A percentile compares a stretch with the other conserved stretches of the same genome.
Evolutionary conservation across 768 basidiomycete species (phyloP).

Genomic region (Porphyrellus cyaneotinctus): DNA sequence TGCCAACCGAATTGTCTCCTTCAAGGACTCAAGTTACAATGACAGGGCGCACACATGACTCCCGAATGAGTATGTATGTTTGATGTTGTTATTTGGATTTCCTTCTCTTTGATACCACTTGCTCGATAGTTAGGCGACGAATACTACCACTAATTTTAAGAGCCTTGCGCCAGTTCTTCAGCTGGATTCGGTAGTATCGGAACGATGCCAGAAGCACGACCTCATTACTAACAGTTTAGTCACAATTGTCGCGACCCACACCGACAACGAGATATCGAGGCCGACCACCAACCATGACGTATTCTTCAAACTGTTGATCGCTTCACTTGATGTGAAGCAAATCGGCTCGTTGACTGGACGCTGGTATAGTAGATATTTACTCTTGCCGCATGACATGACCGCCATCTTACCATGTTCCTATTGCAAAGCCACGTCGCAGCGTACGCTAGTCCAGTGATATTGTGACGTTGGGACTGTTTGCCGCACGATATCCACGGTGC

Average conservation of each 20-base stretch:
- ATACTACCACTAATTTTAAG: neutral
- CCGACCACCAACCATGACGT: neutral
- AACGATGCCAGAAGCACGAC: neutral
- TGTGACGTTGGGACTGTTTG: neutral
- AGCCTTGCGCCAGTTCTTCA: neutral
- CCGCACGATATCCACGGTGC: conserved; percentile 8
- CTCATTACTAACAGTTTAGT: neutral
- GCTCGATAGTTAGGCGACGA: neutral
- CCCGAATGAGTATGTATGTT: neutral
- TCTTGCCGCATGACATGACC: neutral
- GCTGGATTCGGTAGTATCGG: neutral
- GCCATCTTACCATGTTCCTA: too few species aligned
- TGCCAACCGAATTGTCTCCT: conserved; percentile 6
- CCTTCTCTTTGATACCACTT: neutral
- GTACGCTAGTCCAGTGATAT: neutral
- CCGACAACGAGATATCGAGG: neutral
- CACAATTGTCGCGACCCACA: neutral
- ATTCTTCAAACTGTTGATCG: neutral
- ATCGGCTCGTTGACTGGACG: neutral
- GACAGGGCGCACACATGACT: neutral
- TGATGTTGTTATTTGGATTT: neutral
- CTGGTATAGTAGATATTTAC: neutral
- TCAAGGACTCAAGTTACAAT: neutral
- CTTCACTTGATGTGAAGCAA: neutral
- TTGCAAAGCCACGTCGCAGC: too few species aligned